Base-by-base conservation (phyloP, 1,284 basidiomycete genomes). In the Trichosporon ovoides region DNA sequence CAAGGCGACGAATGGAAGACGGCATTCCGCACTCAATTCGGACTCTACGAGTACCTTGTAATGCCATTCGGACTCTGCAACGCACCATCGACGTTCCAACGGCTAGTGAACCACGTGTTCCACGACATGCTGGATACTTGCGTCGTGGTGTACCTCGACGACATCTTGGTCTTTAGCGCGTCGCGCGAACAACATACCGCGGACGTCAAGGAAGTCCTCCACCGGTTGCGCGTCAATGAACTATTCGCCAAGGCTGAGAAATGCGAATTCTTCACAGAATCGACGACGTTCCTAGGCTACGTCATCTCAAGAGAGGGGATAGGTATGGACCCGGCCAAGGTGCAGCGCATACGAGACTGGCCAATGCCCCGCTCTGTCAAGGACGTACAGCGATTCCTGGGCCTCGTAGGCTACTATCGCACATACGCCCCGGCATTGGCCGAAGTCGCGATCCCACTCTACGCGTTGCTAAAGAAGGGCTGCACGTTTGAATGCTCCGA, bases 361-460 rank as follows among this genome's bases (percentile, higher is more conserved):
- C 52, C 52, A 5, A 2, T 3, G 2, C 52, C 38, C 14, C 7
- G 20, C 18, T 40, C 19, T 3, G 14, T 78, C n/a, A 63, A 68
- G 38, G 69, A 77, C 3, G 52, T 80, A 5, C 77, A 75, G 53
- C 62, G 59, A 5, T 79, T 77, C 68, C 67, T 78, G 12, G 75
- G 76, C 22, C 74, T 78, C 46, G 70, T 68, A 28, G 80, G 79
- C 57, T 81, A 79, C 64, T 80, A 75, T 54, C 62, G 74, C n/a
- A n/a, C n/a, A n/a, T n/a, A n/a, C n/a, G n/a, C n/a, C n/a, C n/a
- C n/a, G n/a, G n/a, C n/a, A n/a, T n/a, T n/a, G n/a, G n/a, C n/a
- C n/a, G n/a, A n/a, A n/a, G n/a, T n/a, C n/a, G n/a, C n/a, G n/a
- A n/a, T n/a, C n/a, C n/a, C n/a, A n/a, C n/a, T n/a, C n/a, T n/a